Base-by-base conservation (phyloP, 768 basidiomycete genomes). In the Auricularia heimuer region DNA sequence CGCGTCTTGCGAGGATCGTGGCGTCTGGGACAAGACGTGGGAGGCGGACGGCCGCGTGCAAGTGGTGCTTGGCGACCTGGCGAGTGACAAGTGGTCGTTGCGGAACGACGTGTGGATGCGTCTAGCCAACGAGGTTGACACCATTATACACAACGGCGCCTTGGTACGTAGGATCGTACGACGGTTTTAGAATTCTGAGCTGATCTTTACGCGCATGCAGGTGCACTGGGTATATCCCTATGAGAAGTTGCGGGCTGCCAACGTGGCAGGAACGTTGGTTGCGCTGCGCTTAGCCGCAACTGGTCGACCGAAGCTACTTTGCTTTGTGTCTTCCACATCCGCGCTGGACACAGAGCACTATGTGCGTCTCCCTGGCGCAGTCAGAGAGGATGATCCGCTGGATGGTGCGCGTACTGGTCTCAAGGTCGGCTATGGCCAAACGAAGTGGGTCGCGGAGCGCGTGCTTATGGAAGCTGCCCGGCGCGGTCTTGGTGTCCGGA, bases 181-280 rank as follows among this genome's bases (percentile, higher is more conserved):
- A 29, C 29, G 29, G 29, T 29, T 29, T 29, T 29, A 29, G 29
- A 29, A 29, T 29, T 29, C 29, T 29, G 29, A 29, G 29, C 29
- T 29, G 29, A 29, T 29, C 29, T 29, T 29, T 29, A 29, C 29
- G 29, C 29, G 29, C 29, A 35, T 36, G 33, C 71, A 94, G 92
- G 93, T 98, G 14, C 97, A 99, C 72, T 99, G 97, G 97, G 92
- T 99, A 2, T 99, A 97, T 75, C 94, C 94, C 0, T 99, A 99
- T 76, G 89, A 95, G 73, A 93, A 87, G 73, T 81, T 99, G 11
- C 90, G 95, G 6, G 81, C 88, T 0, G 84, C 95, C 14, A 99
- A 99, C 74, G 97, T 98, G n/a, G 71, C 95, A 11, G 88, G 90
- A 0, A 99, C 97, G 4, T 72, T 99, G 65, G 89, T 90, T 2